Evolutionary conservation across 176 grass and related monocot species (phyloP).

Genomic region (Triticum turgidum): DNA sequence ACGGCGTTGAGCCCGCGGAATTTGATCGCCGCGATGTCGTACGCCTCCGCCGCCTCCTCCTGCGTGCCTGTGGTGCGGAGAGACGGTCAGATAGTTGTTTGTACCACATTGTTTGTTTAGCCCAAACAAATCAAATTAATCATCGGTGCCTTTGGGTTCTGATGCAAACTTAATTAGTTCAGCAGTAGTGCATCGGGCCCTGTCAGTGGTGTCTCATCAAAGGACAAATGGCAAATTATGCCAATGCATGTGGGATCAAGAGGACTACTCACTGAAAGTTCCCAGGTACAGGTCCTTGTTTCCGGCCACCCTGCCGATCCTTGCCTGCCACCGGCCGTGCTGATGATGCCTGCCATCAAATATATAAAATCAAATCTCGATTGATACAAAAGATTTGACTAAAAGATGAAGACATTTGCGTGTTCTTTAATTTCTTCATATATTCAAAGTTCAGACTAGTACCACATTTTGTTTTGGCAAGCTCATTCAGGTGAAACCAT

Average conservation of each 20-base stretch:
- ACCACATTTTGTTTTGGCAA: not conserved
- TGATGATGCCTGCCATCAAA: slow-evolving; percentile 73
- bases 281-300: slow-evolving; percentile 98
- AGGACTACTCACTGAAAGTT: slow-evolving; percentile 77
- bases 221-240: not conserved
- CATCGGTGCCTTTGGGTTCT: not conserved
- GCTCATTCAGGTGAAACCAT: not conserved
- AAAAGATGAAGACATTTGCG: not conserved
- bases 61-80: slow-evolving; percentile 61
- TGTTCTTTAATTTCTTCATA: not conserved
- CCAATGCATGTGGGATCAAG: not conserved
- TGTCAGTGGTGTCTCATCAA: not conserved
- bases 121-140: not conserved
- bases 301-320: slow-evolving; percentile 93
- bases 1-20: slow-evolving; percentile 85
- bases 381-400: slow-evolving; percentile 12
- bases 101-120: not conserved
- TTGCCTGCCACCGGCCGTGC: slow-evolving; percentile 92
- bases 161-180: not conserved
- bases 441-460: slow-evolving; percentile 14
- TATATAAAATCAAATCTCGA: not conserved
- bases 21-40: slow-evolving; percentile 94
- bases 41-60: slow-evolving; percentile 90
- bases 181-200: not conserved
- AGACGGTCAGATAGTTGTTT: not conserved